Evolutionary conservation across 1,139 yeast species (phyloP).

Genomic region (Groenewaldozyma sp.): DNA sequence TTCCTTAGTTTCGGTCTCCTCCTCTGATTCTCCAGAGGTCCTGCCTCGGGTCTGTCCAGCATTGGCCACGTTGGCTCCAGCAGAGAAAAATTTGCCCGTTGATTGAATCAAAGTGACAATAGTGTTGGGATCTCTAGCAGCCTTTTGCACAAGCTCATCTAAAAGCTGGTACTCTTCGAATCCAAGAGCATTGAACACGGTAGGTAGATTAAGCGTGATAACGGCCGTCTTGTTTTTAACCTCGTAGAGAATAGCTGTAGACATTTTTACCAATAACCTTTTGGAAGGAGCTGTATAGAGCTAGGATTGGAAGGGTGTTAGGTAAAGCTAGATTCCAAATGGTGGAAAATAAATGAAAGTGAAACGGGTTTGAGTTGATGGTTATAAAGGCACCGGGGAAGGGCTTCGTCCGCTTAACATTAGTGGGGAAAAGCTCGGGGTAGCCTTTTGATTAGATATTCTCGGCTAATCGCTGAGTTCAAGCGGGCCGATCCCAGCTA

Average conservation of each 20-base stretch:
- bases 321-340: no score
- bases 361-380: no score
- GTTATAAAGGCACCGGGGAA: no score
- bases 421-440: no score
- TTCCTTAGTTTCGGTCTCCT: constrained; percentile 18
- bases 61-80: constrained; percentile 68
- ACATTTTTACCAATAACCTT: not conserved
- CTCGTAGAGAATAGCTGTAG: constrained; percentile 25
- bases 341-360: no score
- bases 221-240: constrained; percentile 49
- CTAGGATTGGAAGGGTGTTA: no score
- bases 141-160: constrained; percentile 52
- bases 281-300: no score
- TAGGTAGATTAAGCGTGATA: constrained; percentile 60
- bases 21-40: constrained; percentile 8
- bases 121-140: constrained; percentile 60
- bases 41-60: constrained; percentile 12
- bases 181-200: constrained; percentile 57
- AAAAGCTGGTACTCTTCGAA: constrained; percentile 56
- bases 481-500: no score
- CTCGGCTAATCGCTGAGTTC: no score
- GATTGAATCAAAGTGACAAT: constrained; percentile 59
- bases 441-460: no score
- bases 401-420: no score
- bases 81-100: constrained; percentile 69